Evolutionary conservation across 2,329 filamentous ascomycete genomes (phyloP), one percentile per base, ranked within the genome.

Genomic region (Cadophora gregata): DNA sequence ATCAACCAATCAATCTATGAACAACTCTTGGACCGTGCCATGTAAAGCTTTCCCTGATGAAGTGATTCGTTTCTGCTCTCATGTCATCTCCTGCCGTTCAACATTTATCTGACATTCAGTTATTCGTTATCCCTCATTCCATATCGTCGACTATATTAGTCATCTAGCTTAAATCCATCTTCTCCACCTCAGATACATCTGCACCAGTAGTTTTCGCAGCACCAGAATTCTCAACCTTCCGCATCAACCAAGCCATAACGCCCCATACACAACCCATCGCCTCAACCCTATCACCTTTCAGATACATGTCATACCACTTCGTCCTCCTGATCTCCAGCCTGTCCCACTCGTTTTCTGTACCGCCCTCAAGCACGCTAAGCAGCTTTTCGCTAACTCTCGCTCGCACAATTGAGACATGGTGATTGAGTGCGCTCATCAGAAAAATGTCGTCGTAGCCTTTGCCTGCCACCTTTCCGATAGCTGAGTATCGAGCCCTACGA

Each of bases 211-310:
- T 33, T n/a, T 58, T 47, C 8, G 62, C 50, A 21, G 58, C 47
- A 14, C 45, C 48, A 47, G 53, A 45, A 38, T 10, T 45, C 24
- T 70, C 69, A 45, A 70, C 59, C 47, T 63, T 71, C 64, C 85
- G 81, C 86, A 89, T 89, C 74, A 86, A 77, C 75, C 84, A 90
- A 1, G 81, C 81, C 83, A 88, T 86, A 74, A 89, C 79, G 4
- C 80, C 81, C 87, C 88, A 90, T 0, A 88, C 70, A 10, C 85
- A 68, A 69, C 81, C 78, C 84, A 89, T 84, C 2, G 86, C 87
- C 70, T 82, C 81, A 29, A 89, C 73, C 55, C 88, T 77, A 63
- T 90, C 84, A 25, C 84, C 80, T 0, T 76, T 73, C 58, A 82
- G 70, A 72, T 89, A 90, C 12, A 90, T 76, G 72, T 90, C 88